Base-by-base conservation (phyloP, 208 protist species). In the Leishmania gerbilli region DNA sequence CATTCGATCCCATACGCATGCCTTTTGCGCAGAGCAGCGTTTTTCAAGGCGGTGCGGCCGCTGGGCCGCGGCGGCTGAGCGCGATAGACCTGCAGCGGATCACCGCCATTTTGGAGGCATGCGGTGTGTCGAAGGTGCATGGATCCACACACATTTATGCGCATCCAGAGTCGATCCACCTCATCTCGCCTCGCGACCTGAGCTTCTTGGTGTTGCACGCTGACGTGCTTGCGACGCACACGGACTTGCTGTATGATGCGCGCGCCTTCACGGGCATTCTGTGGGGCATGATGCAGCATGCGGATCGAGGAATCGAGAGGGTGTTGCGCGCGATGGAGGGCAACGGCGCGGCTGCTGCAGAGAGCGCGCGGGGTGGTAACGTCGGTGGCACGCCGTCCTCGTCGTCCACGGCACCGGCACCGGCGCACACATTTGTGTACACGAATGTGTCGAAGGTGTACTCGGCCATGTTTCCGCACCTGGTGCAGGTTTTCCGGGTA, bases 141-240 rank as follows among this genome's bases (percentile, higher is more conserved):
- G 89, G 88, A 1, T 92, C 90, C 0, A 91, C 88, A 21, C 90
- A 94, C 24, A 86, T 96, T 64, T 91, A 94, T 72, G 77, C 87
- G 1, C 85, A 89, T 56, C 92, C 92, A 7, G 88, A 92, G 42
- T 76, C 72, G n/a, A 87, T 94, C 19, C 91, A 94, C 79, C 51
- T 89, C 53, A 84, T 96, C 31, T 64, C 85, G 0, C 42, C 67
- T 0, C 56, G 79, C 0, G 92, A 93, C 69, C 82, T 92, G 6
- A 74, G 62, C 27, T 87, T 88, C 45, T 71, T 96, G 0, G 67
- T 86, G 8, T 65, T 82, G 37, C 60, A 93, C 83, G 88, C 88
- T 7, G 74, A 83, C 15, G 47, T 87, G 8, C 81, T 96, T 42
- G 83, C 86, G 4, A 80, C 76, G n/a, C 55, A 88, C 79, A 71